Conservation (phyloP, 1,139 yeast species). For the Sugiyamaella pinicola region DNA sequence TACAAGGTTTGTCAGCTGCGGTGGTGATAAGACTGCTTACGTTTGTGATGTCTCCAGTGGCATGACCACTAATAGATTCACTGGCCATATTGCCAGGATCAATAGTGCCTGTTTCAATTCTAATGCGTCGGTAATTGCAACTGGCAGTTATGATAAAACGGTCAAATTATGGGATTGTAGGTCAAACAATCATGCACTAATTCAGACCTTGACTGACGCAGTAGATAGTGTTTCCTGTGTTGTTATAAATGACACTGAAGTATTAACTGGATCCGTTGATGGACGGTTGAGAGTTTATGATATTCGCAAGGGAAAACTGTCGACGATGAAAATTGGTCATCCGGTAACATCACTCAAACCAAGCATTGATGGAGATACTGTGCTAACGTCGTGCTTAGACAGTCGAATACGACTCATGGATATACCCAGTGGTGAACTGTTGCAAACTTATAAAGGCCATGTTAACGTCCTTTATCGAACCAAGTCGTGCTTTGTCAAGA, state of each 20-base stretch:
- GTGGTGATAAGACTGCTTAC: slow-evolving; percentile 43
- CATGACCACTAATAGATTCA: slow-evolving; percentile 34
- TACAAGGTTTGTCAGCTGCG: slow-evolving; percentile 41
- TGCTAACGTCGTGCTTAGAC: slow-evolving; percentile 38
- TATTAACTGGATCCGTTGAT: slow-evolving; percentile 45
- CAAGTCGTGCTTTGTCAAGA: slow-evolving; percentile 32
- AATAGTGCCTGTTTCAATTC: slow-evolving; percentile 39
- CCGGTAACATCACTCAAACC: slow-evolving; percentile 38
- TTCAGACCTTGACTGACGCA: slow-evolving; percentile 43
- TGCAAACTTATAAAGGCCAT: slow-evolving; percentile 39
- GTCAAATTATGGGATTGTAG: slow-evolving; percentile 45
- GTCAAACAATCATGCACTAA: slow-evolving; percentile 33
- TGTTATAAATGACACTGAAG: slow-evolving; percentile 29
- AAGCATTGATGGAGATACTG: slow-evolving; percentile 30
- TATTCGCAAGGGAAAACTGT: slow-evolving; percentile 39
- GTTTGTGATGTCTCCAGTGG: slow-evolving; percentile 44
- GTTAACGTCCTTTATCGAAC: slow-evolving; percentile 35
- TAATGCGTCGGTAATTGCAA: slow-evolving; percentile 39
- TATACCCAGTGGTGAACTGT: slow-evolving; percentile 32
- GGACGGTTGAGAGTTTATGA: slow-evolving; percentile 43
- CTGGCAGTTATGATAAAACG: slow-evolving; percentile 42
- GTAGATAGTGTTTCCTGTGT: slow-evolving; percentile 42
- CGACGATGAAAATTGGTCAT: slow-evolving; percentile 37
- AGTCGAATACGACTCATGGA: slow-evolving; percentile 38
- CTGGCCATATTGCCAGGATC: slow-evolving; percentile 41